phyloP scores from a whole-genome alignment of 2,329 filamentous ascomycete genomes.

The Tothia fuscella region DNA sequence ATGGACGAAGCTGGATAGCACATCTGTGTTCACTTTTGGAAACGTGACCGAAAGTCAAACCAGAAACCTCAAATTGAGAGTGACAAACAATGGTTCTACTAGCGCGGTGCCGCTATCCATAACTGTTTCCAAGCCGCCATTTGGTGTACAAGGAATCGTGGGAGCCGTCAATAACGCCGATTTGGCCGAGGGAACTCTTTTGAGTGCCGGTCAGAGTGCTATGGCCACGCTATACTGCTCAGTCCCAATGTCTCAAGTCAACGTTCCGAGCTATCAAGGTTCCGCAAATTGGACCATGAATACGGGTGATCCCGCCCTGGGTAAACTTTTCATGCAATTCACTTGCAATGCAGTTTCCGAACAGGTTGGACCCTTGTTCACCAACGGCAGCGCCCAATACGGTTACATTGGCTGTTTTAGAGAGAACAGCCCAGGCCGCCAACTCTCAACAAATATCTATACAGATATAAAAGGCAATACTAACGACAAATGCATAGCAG shows the following conservation, averaged over 20 bases:
- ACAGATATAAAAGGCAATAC: constrained; percentile 30
- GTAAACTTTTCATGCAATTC: constrained; percentile 43
- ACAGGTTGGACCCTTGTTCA: constrained; percentile 38
- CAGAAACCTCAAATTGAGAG: constrained; percentile 36
- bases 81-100: constrained; percentile 38
- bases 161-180: constrained; percentile 44
- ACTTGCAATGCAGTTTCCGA: constrained; percentile 39
- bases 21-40: constrained; percentile 41
- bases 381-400: constrained; percentile 36
- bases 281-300: constrained; percentile 45
- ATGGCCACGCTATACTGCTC: constrained; percentile 44
- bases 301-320: constrained; percentile 40
- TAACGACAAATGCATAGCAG: constrained; percentile 32
- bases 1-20: constrained; percentile 38
- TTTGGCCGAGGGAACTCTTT: constrained; percentile 43
- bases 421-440: constrained; percentile 44
- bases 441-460: constrained; percentile 34
- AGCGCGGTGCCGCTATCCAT: constrained; percentile 39
- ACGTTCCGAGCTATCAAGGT: constrained; percentile 38
- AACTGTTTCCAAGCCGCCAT: constrained; percentile 50
- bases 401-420: constrained; percentile 44
- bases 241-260: constrained; percentile 46
- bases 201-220: constrained; percentile 38
- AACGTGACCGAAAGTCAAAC: constrained; percentile 42
- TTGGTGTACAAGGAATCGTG: constrained; percentile 42